Evolutionary conservation across 768 basidiomycete species (phyloP).

Genomic region (Stropharia rugosoannulata): DNA sequence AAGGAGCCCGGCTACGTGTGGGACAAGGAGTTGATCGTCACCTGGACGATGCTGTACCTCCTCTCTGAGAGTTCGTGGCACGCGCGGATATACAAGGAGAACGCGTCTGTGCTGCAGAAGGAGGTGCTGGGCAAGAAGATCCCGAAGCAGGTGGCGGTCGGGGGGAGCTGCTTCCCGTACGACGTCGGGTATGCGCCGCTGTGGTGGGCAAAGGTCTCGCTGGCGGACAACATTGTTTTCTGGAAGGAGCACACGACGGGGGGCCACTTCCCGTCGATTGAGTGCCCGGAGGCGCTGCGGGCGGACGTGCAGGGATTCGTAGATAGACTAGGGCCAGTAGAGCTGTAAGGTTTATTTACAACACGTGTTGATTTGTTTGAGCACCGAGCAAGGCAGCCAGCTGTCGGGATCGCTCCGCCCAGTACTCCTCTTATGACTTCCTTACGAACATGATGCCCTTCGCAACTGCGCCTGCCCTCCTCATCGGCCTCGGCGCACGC

Average conservation of each 20-base stretch:
- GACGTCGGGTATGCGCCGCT: constrained; percentile 33
- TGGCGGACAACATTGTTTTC: constrained; percentile 39
- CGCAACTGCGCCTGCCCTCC: constrained; percentile 61
- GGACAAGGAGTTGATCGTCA: constrained; percentile 30
- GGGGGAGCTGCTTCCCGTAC: constrained; percentile 40
- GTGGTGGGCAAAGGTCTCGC: constrained; percentile 40
- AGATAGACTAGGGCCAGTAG: constrained; percentile 9
- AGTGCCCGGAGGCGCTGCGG: constrained; percentile 36
- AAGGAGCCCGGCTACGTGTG: constrained; percentile 25
- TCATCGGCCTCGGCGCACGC: constrained; percentile 74
- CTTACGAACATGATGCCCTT: constrained; percentile 32
- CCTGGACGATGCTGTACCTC: constrained; percentile 39
- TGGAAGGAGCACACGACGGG: constrained; percentile 39
- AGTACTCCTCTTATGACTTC: constrained; percentile 8
- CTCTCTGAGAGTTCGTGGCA: constrained; percentile 31
- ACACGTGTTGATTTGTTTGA: constrained; percentile 19
- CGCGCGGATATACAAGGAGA: constrained; percentile 33
- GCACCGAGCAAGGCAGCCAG: not conserved
- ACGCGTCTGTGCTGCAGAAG: constrained; percentile 8
- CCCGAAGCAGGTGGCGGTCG: constrained; percentile 31
- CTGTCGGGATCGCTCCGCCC: too few relatives aligned
- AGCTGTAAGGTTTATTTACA: not conserved
- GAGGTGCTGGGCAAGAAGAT: constrained; percentile 21
- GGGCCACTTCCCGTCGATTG: constrained; percentile 47
- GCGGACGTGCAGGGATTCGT: constrained; percentile 33